phyloP scores from a whole-genome alignment of 352 stramenopile genomes.

The Phytophthora tubulina region DNA sequence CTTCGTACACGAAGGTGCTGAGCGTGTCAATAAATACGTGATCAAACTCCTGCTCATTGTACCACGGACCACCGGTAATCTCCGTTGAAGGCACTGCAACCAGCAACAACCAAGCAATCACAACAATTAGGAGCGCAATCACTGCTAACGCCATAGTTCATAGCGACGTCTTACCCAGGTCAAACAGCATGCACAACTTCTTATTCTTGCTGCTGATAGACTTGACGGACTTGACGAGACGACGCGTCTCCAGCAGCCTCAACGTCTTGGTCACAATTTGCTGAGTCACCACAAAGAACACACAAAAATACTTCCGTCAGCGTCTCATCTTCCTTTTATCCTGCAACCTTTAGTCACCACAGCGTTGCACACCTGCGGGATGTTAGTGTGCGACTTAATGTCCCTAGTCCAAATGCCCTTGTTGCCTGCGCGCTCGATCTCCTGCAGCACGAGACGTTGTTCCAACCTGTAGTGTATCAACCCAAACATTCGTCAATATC shows the following conservation, averaged over 20 bases:
- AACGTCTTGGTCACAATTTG: conserved; percentile 98
- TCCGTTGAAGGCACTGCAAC: conserved; percentile 94
- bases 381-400: conserved; percentile 98
- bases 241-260: conserved; percentile 96
- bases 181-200: conserved; percentile 99
- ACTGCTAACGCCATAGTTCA: background rate
- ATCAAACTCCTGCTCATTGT: conserved; percentile 99
- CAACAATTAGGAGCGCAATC: too few relatives aligned
- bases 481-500: conserved; percentile 31
- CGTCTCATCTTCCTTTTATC: background rate
- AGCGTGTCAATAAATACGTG: conserved; percentile 99
- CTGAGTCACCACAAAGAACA: conserved; percentile 44
- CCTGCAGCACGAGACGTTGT: conserved; percentile 91
- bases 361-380: conserved; percentile 82
- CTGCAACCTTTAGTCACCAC: background rate
- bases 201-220: conserved; percentile 99
- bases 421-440: conserved; percentile 97
- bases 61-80: conserved; percentile 99
- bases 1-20: conserved; percentile 94
- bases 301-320: conserved; percentile 7
- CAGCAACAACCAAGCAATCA: conserved; percentile 18
- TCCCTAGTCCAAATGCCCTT: conserved; percentile 99
- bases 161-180: conserved; percentile 71
- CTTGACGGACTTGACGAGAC: conserved; percentile 99
- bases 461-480: conserved; percentile 61